Evolutionary conservation across 2,329 filamentous ascomycete genomes (phyloP).

Genomic region (Trichothecium sympodiale): DNA sequence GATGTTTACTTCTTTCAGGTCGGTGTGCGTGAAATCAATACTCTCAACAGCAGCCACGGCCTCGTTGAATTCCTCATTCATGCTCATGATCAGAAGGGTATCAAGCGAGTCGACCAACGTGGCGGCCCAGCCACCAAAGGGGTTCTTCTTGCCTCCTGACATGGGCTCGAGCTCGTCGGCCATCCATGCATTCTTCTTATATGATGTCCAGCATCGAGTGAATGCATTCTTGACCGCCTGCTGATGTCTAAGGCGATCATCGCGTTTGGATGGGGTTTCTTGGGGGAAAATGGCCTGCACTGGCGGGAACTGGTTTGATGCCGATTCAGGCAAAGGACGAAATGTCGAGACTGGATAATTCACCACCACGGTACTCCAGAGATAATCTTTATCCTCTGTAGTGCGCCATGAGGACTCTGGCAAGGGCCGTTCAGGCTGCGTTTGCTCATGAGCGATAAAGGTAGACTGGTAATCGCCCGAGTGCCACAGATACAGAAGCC

Average conservation of each 20-base stretch:
- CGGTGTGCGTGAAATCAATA: constrained; percentile 40
- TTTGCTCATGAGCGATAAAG: neutral
- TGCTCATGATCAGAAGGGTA: constrained; percentile 51
- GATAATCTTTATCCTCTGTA: constrained; percentile 12
- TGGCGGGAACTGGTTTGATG: constrained; percentile 17
- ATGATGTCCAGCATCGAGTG: constrained; percentile 30
- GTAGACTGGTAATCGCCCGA: neutral
- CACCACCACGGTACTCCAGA: constrained; percentile 15
- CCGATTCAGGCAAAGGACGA: constrained; percentile 17
- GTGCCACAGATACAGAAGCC: constrained; percentile 4
- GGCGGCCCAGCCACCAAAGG: constrained; percentile 44
- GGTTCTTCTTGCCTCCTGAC: constrained; percentile 29
- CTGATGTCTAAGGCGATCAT: no score
- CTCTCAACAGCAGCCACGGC: constrained; percentile 31
- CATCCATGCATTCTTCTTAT: constrained; percentile 40
- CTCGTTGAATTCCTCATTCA: constrained; percentile 43
- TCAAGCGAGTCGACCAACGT: constrained; percentile 51
- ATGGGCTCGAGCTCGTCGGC: constrained; percentile 40
- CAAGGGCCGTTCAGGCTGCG: neutral
- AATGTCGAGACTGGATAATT: constrained; percentile 17
- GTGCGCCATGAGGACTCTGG: neutral
- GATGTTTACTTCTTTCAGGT: constrained; percentile 29
- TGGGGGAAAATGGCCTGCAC: constrained; percentile 23
- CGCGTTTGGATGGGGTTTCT: no score
- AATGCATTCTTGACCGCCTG: no score